These are phyloP conservation scores for Trichoderma sp. DNA, from an alignment of 2,329 filamentous ascomycete genomes.

Conservation along the genomic window DNA sequence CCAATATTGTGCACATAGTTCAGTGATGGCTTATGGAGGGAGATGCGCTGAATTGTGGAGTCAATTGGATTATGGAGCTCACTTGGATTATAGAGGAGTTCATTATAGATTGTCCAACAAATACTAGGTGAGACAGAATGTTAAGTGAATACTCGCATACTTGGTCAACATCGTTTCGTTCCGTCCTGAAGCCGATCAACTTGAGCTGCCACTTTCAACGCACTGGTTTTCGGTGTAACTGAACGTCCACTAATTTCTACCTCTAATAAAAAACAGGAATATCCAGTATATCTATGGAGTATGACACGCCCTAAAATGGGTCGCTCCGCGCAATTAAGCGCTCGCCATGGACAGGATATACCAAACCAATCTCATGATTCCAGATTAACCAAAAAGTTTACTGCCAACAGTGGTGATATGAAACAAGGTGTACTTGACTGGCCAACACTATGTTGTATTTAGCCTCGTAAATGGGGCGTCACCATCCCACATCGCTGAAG, in stretches of 20 bases:
- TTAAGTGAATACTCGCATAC: background rate
- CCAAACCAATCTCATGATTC: background rate
- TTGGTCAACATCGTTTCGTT: background rate
- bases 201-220: background rate
- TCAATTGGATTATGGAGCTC: background rate
- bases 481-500: background rate
- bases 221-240: background rate
- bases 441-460: background rate
- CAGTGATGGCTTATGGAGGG: background rate
- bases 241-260: background rate
- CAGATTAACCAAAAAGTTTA: background rate
- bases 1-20: background rate
- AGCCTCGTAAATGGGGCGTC: background rate
- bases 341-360: background rate
- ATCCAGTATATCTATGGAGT: fast-evolving
- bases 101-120: background rate
- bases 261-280: background rate
- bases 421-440: background rate
- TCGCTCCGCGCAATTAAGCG: background rate
- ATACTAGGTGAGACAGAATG: fast-evolving
- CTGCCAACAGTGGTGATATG: background rate
- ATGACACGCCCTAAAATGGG: background rate
- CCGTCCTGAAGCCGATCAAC: background rate
- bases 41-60: background rate
- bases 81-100: background rate